Evolutionary conservation across 1,284 basidiomycete genomes (phyloP).

Genomic region (Ceraceosorus bombacis): DNA sequence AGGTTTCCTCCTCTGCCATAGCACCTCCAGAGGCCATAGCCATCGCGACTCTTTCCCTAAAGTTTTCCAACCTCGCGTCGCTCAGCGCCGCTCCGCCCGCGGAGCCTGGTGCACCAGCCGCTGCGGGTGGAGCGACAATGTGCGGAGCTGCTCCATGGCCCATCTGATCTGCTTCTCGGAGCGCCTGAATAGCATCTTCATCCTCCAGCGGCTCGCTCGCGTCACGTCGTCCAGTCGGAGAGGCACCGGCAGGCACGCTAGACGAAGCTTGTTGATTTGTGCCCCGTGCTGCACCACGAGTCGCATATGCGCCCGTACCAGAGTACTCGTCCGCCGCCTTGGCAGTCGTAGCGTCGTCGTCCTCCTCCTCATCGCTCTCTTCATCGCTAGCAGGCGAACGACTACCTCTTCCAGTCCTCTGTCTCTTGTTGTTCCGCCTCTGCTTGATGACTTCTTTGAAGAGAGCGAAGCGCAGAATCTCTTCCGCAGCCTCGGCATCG

Average conservation of each 20-base stretch:
- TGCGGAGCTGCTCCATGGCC: slow-evolving; percentile 27
- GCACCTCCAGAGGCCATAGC: slow-evolving; percentile 52
- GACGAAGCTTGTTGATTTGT: neutral
- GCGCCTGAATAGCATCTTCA: slow-evolving; percentile 20
- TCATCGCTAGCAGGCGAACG: slow-evolving; percentile 41
- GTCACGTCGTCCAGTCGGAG: neutral
- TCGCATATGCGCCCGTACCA: slow-evolving; percentile 30
- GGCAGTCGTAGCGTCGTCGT: slow-evolving; percentile 53
- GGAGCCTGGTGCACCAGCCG: slow-evolving; percentile 3
- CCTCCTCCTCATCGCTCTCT: slow-evolving; percentile 60
- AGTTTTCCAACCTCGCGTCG: slow-evolving; percentile 20
- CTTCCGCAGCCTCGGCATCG: slow-evolving; percentile 85
- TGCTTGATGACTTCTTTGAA: slow-evolving; percentile 89
- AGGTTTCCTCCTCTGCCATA: slow-evolving; percentile 57
- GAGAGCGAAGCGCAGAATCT: slow-evolving; percentile 90
- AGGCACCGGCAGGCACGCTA: slow-evolving; percentile 2
- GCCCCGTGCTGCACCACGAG: slow-evolving; percentile 19
- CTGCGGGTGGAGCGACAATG: slow-evolving; percentile 11
- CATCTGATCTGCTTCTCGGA: slow-evolving; percentile 30
- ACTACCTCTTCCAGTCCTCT: slow-evolving; percentile 21
- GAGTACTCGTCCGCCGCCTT: slow-evolving; percentile 14
- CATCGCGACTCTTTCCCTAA: slow-evolving; percentile 59
- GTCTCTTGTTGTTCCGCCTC: slow-evolving; percentile 52
- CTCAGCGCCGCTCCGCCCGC: slow-evolving; percentile 9
- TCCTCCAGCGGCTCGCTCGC: neutral